These are phyloP conservation scores for Aurantiochytrium sp. DNA, from an alignment of 108 stramenopile species.

Conservation along the genomic window DNA sequence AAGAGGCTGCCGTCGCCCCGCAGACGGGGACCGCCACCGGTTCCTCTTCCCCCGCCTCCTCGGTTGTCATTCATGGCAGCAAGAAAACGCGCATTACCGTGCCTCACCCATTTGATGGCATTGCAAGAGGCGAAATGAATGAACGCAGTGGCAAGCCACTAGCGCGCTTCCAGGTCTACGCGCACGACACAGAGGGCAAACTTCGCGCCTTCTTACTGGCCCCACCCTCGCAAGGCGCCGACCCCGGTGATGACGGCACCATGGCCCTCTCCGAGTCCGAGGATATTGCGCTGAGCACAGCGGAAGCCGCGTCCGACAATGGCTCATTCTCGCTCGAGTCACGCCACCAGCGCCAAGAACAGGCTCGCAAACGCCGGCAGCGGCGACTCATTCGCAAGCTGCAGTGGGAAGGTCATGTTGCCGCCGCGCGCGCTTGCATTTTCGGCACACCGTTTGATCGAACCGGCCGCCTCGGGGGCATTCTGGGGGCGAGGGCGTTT, in stretches of 20 bases:
- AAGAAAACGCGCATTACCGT: not conserved
- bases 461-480: not conserved
- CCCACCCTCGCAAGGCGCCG: not conserved
- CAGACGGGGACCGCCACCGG: not conserved
- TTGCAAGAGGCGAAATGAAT: not conserved
- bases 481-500: not conserved
- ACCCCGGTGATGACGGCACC: not conserved
- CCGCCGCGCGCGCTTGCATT: not conserved
- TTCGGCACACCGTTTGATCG: not conserved
- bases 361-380: not conserved
- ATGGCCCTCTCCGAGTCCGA: not conserved
- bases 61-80: not conserved
- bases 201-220: not conserved
- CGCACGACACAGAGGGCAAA: not conserved
- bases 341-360: not conserved
- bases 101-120: not conserved
- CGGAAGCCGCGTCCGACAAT: not conserved
- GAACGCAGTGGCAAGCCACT: not conserved
- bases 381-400: not conserved
- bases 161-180: not conserved
- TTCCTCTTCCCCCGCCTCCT: not conserved
- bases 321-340: not conserved
- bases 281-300: not conserved
- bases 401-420: not conserved
- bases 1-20: not conserved